These are phyloP conservation scores for Cyclotella distinguenda DNA, from an alignment of 108 stramenopile species.

Conservation along the genomic window DNA sequence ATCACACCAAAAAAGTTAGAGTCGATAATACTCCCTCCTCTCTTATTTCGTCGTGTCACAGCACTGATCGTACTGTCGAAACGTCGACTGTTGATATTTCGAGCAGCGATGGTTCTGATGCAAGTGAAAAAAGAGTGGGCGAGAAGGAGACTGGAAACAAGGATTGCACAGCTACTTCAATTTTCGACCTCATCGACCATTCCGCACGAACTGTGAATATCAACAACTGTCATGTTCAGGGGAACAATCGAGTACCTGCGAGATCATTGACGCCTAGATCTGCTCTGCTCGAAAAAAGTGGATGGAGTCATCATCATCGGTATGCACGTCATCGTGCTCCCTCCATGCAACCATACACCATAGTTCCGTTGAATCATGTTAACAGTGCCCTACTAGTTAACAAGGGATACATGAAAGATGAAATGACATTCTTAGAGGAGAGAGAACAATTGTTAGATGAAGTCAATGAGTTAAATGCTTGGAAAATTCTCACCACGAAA, in stretches of 20 bases:
- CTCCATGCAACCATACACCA: background rate
- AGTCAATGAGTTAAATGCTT: background rate
- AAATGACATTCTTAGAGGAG: background rate
- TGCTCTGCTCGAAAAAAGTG: constrained; percentile 9
- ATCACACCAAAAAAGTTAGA: background rate
- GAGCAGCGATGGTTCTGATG: constrained; percentile 2
- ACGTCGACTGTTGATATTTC: constrained; percentile 5
- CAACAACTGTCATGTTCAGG: background rate
- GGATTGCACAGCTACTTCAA: background rate
- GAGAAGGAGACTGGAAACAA: background rate
- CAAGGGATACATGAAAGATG: constrained; percentile 2
- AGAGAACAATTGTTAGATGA: background rate
- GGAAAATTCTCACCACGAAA: constrained; percentile 1
- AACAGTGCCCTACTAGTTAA: background rate
- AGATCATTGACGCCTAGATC: constrained; percentile 11
- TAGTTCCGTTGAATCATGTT: constrained; percentile 1
- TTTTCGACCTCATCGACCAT: background rate
- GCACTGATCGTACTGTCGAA: background rate
- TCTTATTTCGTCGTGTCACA: background rate
- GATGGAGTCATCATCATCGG: constrained; percentile 6
- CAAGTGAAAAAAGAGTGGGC: background rate
- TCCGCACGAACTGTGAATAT: background rate
- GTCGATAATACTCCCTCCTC: background rate
- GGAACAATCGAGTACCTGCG: background rate
- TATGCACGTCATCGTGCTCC: constrained; percentile 14